A percentile compares a stretch with the other conserved stretches of the same genome.
Conservation (phyloP, 768 basidiomycete species). For the Rhodotorula diobovata region DNA sequence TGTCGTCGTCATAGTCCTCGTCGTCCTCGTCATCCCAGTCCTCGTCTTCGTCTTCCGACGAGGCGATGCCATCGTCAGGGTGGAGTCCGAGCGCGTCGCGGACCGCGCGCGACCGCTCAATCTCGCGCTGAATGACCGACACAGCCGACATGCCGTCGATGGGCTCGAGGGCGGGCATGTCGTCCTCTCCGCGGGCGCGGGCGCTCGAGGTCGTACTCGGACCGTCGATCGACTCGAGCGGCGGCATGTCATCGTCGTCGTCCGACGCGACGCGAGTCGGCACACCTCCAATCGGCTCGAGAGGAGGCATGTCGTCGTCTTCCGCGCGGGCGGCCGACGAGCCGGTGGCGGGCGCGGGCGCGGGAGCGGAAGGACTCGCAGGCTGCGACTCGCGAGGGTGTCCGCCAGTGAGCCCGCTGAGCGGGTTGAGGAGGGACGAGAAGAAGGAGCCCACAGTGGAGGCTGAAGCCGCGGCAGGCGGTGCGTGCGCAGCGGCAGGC, state of each 20-base stretch:
- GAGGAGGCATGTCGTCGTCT: constrained; percentile 17
- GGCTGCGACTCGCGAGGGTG: too few relatives aligned
- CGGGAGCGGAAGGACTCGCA: background rate
- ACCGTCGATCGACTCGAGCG: constrained; percentile 8
- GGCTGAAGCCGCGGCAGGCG: background rate
- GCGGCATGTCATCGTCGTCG: constrained; percentile 19
- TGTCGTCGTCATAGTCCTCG: constrained; percentile 8
- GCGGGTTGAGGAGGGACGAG: too few relatives aligned
- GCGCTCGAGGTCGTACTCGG: background rate
- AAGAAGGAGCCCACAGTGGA: too few relatives aligned
- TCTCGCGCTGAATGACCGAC: too few relatives aligned
- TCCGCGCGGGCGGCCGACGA: background rate
- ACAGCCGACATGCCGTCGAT: background rate
- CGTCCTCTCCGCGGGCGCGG: background rate
- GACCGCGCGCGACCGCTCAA: background rate
- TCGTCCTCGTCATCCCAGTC: background rate
- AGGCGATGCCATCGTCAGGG: background rate
- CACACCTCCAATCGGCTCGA: constrained; percentile 1
- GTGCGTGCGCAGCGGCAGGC: too few relatives aligned
- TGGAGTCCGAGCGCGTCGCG: background rate
- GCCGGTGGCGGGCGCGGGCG: background rate
- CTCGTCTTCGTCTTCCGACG: background rate
- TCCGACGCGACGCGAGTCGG: background rate
- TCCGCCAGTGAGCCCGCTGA: too few relatives aligned
- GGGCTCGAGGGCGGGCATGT: background rate